These are phyloP conservation scores for Backusella psychrophila DNA, from an alignment of 192 early-diverging fungal genomes.

Conservation along the genomic window DNA sequence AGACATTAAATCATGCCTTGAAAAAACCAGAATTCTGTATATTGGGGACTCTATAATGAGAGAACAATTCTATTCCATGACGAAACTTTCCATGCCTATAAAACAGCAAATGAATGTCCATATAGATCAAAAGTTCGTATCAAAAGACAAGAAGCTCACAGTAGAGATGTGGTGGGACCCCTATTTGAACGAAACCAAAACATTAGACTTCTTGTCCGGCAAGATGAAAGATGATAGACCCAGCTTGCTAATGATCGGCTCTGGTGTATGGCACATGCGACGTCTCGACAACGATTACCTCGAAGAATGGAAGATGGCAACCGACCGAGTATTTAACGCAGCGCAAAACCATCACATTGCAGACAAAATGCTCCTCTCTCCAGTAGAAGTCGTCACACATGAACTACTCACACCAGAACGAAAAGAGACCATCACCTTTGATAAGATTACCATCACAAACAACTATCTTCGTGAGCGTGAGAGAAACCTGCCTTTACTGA, in stretches of 20 bases:
- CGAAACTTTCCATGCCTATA: constrained; percentile 30
- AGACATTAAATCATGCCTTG: constrained; percentile 47
- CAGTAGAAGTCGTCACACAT: constrained; percentile 43
- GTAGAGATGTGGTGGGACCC: constrained; percentile 77
- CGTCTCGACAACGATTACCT: constrained; percentile 44
- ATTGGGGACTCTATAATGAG: constrained; percentile 72
- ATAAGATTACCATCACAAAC: constrained; percentile 53
- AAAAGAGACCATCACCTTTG: constrained; percentile 37
- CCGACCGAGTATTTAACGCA: constrained; percentile 38
- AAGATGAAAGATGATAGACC: constrained; percentile 24
- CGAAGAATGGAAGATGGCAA: constrained; percentile 39
- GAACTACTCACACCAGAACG: constrained; percentile 46
- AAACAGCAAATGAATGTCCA: constrained; percentile 17
- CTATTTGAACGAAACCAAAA: constrained; percentile 49
- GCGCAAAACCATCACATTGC: constrained; percentile 34
- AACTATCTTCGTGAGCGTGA: constrained; percentile 41
- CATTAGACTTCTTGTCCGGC: constrained; percentile 22
- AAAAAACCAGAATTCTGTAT: constrained; percentile 47
- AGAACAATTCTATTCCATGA: constrained; percentile 56
- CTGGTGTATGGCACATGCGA: constrained; percentile 68
- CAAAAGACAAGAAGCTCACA: constrained; percentile 26
- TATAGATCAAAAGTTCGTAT: neutral
- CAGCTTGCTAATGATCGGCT: constrained; percentile 46
- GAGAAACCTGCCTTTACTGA: constrained; percentile 3
- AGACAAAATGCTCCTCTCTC: constrained; percentile 31